Evolutionary conservation across 2,329 filamentous ascomycete genomes (phyloP).

Genomic region (Botrytis fabae): DNA sequence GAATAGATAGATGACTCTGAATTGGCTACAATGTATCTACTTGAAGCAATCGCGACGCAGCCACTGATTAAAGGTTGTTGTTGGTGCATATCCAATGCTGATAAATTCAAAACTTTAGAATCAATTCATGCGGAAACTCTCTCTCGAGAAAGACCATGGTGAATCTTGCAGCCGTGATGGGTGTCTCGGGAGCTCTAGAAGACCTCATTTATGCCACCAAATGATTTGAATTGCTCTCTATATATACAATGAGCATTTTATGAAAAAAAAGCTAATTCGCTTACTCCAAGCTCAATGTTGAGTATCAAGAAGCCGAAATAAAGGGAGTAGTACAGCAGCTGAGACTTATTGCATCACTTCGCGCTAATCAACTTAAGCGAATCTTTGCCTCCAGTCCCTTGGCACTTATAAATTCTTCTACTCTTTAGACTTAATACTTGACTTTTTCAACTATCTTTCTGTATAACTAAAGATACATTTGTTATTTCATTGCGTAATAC

Average conservation of each 20-base stretch:
- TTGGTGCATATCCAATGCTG: too few relatives aligned
- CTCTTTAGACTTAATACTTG: not conserved
- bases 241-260: not conserved
- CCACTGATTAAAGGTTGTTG: too few relatives aligned
- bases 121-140: not conserved
- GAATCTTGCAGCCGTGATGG: not conserved
- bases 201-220: not conserved
- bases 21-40: not conserved
- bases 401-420: not conserved
- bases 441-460: not conserved
- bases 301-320: fast-evolving
- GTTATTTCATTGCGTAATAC: not conserved
- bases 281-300: not conserved
- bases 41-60: not conserved
- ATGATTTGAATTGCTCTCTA: not conserved
- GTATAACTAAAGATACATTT: not conserved
- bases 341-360: not conserved
- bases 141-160: fast-evolving
- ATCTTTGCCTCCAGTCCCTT: not conserved
- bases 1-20: not conserved
- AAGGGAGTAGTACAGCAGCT: not conserved
- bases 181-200: not conserved
- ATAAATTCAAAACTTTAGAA: not conserved
- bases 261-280: fast-evolving
- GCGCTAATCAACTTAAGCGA: not conserved